Evolutionary conservation across 768 basidiomycete species (phyloP).

Genomic region (Lentinus tigrinus): DNA sequence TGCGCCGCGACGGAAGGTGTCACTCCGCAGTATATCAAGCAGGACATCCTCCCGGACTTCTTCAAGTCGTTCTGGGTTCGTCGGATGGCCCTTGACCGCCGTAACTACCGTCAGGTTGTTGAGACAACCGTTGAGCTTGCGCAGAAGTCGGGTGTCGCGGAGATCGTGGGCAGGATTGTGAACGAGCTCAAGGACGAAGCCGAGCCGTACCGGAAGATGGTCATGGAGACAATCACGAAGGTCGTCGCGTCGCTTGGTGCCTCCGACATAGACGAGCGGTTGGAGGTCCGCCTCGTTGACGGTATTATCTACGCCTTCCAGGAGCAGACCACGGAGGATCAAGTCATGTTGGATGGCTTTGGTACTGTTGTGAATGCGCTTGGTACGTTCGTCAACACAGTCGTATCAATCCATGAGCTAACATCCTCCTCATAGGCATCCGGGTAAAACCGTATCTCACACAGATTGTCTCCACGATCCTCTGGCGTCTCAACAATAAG

Average conservation of each 20-base stretch:
- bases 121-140: slow-evolving; percentile 99
- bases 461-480: slow-evolving; percentile 97
- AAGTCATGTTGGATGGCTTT: slow-evolving; percentile 98
- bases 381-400: slow-evolving; percentile 32
- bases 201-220: slow-evolving; percentile 97
- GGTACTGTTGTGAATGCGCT: slow-evolving; percentile 97
- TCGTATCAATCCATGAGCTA: not conserved
- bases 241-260: slow-evolving; percentile 91
- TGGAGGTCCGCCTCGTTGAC: slow-evolving; percentile 92
- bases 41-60: slow-evolving; percentile 98
- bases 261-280: slow-evolving; percentile 95
- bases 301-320: slow-evolving; percentile 99
- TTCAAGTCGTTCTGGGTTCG: slow-evolving; percentile 99
- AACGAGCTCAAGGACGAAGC: slow-evolving; percentile 91
- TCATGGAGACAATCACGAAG: slow-evolving; percentile 99
- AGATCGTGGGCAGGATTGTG: slow-evolving; percentile 86
- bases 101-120: slow-evolving; percentile 96
- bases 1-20: slow-evolving; percentile 99
- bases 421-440: slow-evolving; percentile 48
- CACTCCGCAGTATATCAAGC: slow-evolving; percentile 91
- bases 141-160: slow-evolving; percentile 93
- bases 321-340: slow-evolving; percentile 98
- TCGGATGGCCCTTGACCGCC: slow-evolving; percentile 94
- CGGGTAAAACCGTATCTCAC: slow-evolving; percentile 98
- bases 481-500: slow-evolving; percentile 99